Percentiles rank a stretch among this genome's conserved stretches.
Evolutionary conservation across 2,329 filamentous ascomycete genomes (phyloP).

Genomic region (Pestalotiopsis sp.): DNA sequence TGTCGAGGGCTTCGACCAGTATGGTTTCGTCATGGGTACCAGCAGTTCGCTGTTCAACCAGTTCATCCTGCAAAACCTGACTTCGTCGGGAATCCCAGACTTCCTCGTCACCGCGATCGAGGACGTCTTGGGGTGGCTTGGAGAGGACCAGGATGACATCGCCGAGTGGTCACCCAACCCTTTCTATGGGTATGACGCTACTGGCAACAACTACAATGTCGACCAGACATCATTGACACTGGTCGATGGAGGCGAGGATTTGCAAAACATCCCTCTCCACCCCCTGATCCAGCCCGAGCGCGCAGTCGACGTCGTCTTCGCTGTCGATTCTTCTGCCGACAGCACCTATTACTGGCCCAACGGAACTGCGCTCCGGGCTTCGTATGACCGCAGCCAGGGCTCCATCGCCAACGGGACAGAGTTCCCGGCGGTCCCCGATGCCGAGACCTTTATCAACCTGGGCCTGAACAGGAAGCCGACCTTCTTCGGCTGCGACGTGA

Average conservation of each 20-base stretch:
- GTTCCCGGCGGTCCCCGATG: constrained; percentile 74
- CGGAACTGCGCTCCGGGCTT: constrained; percentile 73
- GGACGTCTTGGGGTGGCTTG: constrained; percentile 56
- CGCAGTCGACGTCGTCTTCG: constrained; percentile 78
- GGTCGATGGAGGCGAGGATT: constrained; percentile 78
- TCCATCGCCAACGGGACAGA: constrained; percentile 62
- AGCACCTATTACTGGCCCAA: constrained; percentile 73
- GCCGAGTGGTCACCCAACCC: constrained; percentile 76
- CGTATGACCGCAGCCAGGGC: constrained; percentile 68
- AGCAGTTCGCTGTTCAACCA: constrained; percentile 85
- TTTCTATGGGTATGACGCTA: constrained; percentile 65
- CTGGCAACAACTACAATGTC: constrained; percentile 60
- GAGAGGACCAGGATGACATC: constrained; percentile 68
- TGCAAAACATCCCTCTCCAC: constrained; percentile 79
- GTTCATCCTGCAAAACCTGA: constrained; percentile 68
- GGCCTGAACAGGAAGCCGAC: constrained; percentile 74
- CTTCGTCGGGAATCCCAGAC: constrained; percentile 42
- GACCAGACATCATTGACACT: constrained; percentile 61
- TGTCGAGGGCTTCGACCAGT: constrained; percentile 80
- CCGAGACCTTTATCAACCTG: constrained; percentile 78
- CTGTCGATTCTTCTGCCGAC: constrained; percentile 78
- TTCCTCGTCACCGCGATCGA: constrained; percentile 54
- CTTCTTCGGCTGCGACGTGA: constrained; percentile 78
- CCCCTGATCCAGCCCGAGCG: constrained; percentile 77
- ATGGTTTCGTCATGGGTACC: constrained; percentile 83